A percentile compares a stretch with the other conserved stretches of the same genome.
These are phyloP conservation scores for Backusella liffmaniae DNA, from an alignment of 192 early-diverging fungal species.

Conservation along the genomic window DNA sequence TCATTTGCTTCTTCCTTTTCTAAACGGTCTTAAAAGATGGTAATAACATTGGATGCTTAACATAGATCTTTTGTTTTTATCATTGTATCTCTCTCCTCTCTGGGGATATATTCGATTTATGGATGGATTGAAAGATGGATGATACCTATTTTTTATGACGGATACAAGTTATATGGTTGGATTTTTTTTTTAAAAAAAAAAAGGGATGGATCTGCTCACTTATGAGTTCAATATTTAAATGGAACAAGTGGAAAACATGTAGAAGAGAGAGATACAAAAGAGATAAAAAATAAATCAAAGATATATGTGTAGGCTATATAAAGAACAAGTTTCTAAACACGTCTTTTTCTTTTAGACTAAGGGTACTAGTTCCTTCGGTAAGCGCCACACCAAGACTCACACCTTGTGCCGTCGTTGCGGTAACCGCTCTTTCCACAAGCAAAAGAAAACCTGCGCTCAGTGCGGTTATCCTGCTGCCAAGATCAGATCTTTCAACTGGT, in stretches of 20 bases:
- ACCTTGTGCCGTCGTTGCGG: conserved; percentile 98
- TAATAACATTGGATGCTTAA: conserved; percentile 2
- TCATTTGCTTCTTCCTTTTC: conserved; percentile 16
- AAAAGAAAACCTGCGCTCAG: conserved; percentile 99
- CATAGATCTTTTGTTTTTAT: background rate
- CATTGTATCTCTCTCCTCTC: background rate
- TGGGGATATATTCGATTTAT: background rate
- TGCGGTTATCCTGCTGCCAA: conserved; percentile 99
- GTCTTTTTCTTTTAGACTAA: conserved; percentile 73
- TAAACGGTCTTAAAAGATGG: conserved; percentile 21
- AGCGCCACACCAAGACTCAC: conserved; percentile 99
- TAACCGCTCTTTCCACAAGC: conserved; percentile 96
- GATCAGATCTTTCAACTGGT: conserved; percentile 96
- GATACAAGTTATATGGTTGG: background rate
- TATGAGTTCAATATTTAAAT: background rate
- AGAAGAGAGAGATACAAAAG: background rate
- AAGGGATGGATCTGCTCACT: background rate
- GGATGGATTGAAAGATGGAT: background rate
- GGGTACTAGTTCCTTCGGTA: conserved; percentile 99
- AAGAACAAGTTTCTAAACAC: background rate
- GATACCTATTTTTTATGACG: background rate
- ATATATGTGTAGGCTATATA: background rate
- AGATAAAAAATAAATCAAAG: background rate
- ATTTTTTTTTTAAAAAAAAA: background rate
- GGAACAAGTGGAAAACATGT: background rate